These are phyloP conservation scores for Leccinum incarnatum DNA, from an alignment of 768 basidiomycete species.

Conservation along the genomic window DNA sequence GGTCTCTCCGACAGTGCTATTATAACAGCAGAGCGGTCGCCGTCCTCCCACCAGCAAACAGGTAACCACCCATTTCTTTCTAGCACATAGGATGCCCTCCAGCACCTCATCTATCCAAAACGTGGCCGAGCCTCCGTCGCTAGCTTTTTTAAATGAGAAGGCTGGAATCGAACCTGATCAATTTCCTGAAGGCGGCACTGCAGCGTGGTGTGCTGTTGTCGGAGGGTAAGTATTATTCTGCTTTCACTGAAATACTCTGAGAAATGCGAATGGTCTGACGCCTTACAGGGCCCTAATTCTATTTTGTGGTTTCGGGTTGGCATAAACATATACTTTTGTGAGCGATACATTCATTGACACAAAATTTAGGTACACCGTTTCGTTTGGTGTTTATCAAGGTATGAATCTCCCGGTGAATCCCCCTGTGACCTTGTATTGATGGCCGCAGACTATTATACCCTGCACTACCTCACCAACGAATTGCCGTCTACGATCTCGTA, in stretches of 20 bases:
- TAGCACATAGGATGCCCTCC: conserved; percentile 3
- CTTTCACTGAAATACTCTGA: neutral
- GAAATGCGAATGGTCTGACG: neutral
- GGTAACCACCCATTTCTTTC: neutral
- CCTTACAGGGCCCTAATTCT: conserved; percentile 28
- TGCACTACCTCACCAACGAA: conserved; percentile 33
- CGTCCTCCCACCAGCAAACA: neutral
- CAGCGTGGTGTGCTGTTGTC: conserved; percentile 25
- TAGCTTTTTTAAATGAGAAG: neutral
- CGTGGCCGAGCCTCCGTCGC: neutral
- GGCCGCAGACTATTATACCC: conserved; percentile 37
- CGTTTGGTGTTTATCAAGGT: conserved; percentile 45
- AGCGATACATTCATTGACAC: neutral
- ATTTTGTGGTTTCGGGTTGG: conserved; percentile 34
- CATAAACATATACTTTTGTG: neutral
- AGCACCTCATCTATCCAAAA: conserved; percentile 3
- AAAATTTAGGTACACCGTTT: conserved; percentile 29
- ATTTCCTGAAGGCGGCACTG: conserved; percentile 30
- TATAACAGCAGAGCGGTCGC: neutral
- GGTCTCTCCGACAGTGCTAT: neutral
- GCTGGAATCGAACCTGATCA: neutral
- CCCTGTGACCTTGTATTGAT: neutral
- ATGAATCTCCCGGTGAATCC: neutral
- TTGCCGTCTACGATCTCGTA: conserved; percentile 38
- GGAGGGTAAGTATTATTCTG: conserved; percentile 19